Evolutionary conservation across 768 basidiomycete genomes (phyloP).

Genomic region (Pholiota microspora): DNA sequence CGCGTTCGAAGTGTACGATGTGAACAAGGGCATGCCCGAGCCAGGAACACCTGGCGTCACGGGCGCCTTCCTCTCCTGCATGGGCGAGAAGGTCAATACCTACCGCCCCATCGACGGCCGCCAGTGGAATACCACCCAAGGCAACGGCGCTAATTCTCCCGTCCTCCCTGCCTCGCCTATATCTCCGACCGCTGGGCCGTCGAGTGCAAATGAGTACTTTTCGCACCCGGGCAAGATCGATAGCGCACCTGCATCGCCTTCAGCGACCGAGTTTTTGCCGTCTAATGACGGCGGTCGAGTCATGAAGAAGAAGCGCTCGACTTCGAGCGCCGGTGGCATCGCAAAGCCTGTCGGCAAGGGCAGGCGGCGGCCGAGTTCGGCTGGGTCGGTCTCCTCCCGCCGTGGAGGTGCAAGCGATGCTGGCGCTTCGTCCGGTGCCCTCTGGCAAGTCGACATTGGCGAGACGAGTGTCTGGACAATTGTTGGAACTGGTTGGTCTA

Average conservation of each 20-base stretch:
- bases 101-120: slow-evolving; percentile 83
- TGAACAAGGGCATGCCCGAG: slow-evolving; percentile 64
- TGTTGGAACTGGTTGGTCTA: slow-evolving; percentile 76
- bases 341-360: slow-evolving; percentile 51
- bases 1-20: slow-evolving; percentile 87
- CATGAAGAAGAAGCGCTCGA: slow-evolving; percentile 73
- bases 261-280: slow-evolving; percentile 58
- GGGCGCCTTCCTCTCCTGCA: slow-evolving; percentile 85
- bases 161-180: slow-evolving; percentile 69
- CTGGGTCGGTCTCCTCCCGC: slow-evolving; percentile 67
- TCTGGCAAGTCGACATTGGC: slow-evolving; percentile 90
- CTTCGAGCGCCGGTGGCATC: slow-evolving; percentile 66
- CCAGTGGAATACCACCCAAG: slow-evolving; percentile 60
- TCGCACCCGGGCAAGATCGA: slow-evolving; percentile 43
- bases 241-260: slow-evolving; percentile 71
- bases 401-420: slow-evolving; percentile 67
- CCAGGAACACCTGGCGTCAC: slow-evolving; percentile 75
- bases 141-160: slow-evolving; percentile 49
- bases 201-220: slow-evolving; percentile 65
- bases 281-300: slow-evolving; percentile 85
- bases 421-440: slow-evolving; percentile 71
- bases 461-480: slow-evolving; percentile 96
- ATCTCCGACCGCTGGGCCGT: slow-evolving; percentile 58
- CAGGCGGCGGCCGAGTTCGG: slow-evolving; percentile 75
- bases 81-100: slow-evolving; percentile 92